Conservation (phyloP, 345 rosid species). For the Acer campestre region DNA sequence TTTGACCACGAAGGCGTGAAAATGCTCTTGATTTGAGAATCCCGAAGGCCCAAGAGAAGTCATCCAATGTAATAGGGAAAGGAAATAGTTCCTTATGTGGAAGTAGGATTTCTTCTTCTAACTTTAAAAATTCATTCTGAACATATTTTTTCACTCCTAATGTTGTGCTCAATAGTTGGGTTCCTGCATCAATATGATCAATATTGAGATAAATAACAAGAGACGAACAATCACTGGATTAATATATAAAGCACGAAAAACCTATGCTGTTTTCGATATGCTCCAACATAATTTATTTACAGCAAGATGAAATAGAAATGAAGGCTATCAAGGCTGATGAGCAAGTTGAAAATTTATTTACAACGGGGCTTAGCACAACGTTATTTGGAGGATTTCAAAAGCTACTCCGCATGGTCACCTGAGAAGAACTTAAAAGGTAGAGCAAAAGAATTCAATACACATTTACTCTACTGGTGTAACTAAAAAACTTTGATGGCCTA, state of each 20-base stretch:
- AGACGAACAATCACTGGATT: constrained; percentile 4
- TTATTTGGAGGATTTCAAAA: background rate
- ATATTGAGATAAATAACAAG: constrained; percentile 11
- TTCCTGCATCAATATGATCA: constrained; percentile 46
- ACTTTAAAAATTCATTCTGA: constrained; percentile 57
- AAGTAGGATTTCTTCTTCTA: constrained; percentile 61
- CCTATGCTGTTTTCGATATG: background rate
- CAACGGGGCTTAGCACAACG: background rate
- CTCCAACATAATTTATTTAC: background rate
- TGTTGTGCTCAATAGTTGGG: constrained; percentile 79
- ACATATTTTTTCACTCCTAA: constrained; percentile 68
- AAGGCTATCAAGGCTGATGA: background rate
- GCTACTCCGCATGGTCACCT: background rate
- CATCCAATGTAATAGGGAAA: constrained; percentile 57
- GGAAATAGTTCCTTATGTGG: constrained; percentile 72
- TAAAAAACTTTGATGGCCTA: background rate
- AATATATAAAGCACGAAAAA: background rate
- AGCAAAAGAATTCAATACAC: background rate
- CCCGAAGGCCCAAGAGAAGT: constrained; percentile 90
- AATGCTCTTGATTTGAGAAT: constrained; percentile 88
- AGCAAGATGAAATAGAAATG: background rate
- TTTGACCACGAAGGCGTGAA: constrained; percentile 85
- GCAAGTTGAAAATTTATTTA: background rate
- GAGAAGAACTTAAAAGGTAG: background rate
- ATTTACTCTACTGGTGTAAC: background rate